These are phyloP conservation scores for Metarhizium guizhouense DNA, from an alignment of 2,329 filamentous ascomycete genomes.

Conservation along the genomic window DNA sequence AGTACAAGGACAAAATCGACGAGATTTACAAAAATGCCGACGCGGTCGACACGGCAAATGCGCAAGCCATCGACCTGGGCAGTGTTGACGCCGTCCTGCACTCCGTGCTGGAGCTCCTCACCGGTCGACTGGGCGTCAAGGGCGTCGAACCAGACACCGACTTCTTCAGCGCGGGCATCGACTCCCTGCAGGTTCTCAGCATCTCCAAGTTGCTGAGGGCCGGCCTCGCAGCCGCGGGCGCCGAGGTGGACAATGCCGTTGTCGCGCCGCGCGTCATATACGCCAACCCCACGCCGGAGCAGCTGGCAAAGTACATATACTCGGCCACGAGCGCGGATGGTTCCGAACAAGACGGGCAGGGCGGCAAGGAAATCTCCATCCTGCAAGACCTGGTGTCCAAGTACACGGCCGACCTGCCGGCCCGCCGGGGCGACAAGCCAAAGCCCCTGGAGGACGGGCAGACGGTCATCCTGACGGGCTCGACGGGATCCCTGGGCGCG, in stretches of 20 bases:
- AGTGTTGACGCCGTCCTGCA: conserved; percentile 13
- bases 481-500: conserved; percentile 78
- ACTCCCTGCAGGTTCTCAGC: conserved; percentile 30
- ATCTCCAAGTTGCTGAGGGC: conserved; percentile 11
- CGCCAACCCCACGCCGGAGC: conserved; percentile 17
- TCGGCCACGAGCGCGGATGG: neutral
- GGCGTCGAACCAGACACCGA: conserved; percentile 19
- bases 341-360: neutral
- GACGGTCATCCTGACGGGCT: conserved; percentile 75
- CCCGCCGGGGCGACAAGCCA: conserved; percentile 11
- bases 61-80: conserved; percentile 10
- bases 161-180: conserved; percentile 29
- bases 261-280: conserved; percentile 19
- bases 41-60: neutral
- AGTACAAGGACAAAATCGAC: conserved; percentile 35
- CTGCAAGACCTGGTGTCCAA: conserved; percentile 14
- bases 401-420: conserved; percentile 20
- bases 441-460: conserved; percentile 19
- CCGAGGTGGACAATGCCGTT: conserved; percentile 3
- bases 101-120: conserved; percentile 14
- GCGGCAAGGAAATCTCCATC: neutral
- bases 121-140: conserved; percentile 8
- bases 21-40: conserved; percentile 25
- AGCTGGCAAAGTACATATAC: conserved; percentile 13
- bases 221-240: conserved; percentile 11